Percentiles rank a stretch among this genome's conserved stretches.
phyloP scores from a whole-genome alignment of 441 rosid genomes.

The Jatropha multifida region DNA sequence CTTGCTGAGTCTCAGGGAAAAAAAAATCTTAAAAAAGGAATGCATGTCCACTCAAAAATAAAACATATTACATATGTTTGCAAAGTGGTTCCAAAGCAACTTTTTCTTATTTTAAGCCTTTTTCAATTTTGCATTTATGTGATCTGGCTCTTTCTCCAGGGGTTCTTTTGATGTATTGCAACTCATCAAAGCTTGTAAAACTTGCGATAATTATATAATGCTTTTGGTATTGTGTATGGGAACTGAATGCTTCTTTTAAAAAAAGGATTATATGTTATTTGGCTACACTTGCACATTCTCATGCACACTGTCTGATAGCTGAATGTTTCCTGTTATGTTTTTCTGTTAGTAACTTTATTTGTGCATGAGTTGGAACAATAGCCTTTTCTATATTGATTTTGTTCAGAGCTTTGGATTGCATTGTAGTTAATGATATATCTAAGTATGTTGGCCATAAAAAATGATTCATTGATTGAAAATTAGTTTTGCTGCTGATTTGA shows the following conservation, averaged over 20 bases:
- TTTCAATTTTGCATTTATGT: neutral
- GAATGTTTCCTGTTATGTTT: neutral
- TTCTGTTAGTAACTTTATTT: slow-evolving; percentile 1
- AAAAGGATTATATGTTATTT: neutral
- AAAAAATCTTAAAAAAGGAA: neutral
- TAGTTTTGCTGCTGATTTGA: neutral
- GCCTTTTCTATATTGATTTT: neutral
- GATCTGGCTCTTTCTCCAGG: neutral
- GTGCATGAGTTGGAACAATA: neutral
- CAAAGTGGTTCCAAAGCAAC: neutral
- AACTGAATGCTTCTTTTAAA: neutral
- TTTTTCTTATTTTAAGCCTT: neutral
- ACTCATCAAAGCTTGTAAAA: neutral
- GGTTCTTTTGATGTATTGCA: neutral
- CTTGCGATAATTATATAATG: neutral
- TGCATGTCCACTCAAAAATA: neutral
- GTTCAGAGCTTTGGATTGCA: neutral
- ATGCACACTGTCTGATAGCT: neutral
- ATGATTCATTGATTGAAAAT: neutral
- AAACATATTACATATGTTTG: neutral
- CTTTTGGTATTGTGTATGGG: neutral
- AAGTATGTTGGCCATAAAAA: neutral
- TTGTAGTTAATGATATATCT: neutral
- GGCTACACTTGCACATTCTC: neutral
- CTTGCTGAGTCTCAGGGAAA: neutral